Conservation (phyloP, 106 monocot genomes). For the Dioscorea dumetorum region DNA sequence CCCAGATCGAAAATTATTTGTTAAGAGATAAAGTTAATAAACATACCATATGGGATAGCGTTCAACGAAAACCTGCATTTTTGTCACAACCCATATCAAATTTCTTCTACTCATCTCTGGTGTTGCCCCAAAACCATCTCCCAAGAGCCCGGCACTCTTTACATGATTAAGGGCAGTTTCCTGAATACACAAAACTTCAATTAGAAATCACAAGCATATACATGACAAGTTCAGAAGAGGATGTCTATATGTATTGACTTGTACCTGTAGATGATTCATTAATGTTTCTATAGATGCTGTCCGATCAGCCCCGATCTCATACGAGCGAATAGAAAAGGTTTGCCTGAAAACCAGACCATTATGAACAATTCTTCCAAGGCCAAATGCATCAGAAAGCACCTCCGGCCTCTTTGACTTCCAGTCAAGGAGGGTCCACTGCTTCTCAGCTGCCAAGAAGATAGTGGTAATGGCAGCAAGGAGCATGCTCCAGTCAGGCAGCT, state of each 20-base stretch:
- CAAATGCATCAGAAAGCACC: conserved; percentile 71
- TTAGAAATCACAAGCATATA: neutral
- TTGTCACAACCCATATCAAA: conserved; percentile 73
- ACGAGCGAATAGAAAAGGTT: conserved; percentile 80
- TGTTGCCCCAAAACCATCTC: conserved; percentile 87
- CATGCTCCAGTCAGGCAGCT: conserved; percentile 87
- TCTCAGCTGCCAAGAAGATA: conserved; percentile 83
- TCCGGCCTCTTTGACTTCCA: conserved; percentile 87
- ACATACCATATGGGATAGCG: conserved; percentile 53
- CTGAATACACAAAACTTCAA: conserved; percentile 23
- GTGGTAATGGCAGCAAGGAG: conserved; percentile 83
- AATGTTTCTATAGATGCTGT: conserved; percentile 92
- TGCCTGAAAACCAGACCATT: conserved; percentile 72
- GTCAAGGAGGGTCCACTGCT: conserved; percentile 75
- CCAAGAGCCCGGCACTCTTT: conserved; percentile 54
- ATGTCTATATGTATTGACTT: no score
- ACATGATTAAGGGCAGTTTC: conserved; percentile 94
- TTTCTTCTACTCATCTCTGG: conserved; percentile 83
- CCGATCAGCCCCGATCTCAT: conserved; percentile 87
- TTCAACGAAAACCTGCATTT: conserved; percentile 53
- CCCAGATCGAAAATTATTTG: no score
- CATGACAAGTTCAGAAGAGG: no score
- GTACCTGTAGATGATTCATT: conserved; percentile 97
- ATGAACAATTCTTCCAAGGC: conserved; percentile 55
- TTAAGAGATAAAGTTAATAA: conserved; percentile 7